Evolutionary conservation across 208 protist genomes (phyloP).

Genomic region (Trypanosoma melophagium): DNA sequence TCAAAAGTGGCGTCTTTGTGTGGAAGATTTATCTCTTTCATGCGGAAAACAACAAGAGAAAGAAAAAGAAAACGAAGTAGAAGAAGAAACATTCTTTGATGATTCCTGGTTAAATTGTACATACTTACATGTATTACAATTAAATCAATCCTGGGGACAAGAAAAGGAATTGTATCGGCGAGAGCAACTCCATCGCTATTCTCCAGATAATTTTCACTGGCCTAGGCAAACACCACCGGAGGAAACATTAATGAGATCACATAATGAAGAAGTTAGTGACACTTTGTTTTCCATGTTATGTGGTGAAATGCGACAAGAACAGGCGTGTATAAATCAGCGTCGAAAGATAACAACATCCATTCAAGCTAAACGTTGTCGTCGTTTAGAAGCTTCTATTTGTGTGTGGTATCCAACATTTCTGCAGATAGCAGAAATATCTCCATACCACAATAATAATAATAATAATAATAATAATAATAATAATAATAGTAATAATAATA

Average conservation of each 20-base stretch:
- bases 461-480: neutral
- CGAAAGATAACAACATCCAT: slow-evolving; percentile 15
- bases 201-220: slow-evolving; percentile 22
- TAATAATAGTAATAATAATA: neutral
- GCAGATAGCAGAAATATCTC: neutral
- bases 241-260: neutral
- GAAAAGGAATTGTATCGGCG: neutral
- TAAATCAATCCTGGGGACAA: neutral
- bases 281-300: slow-evolving; percentile 16
- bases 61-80: neutral
- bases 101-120: slow-evolving; percentile 26
- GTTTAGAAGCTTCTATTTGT: slow-evolving; percentile 17
- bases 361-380: slow-evolving; percentile 16
- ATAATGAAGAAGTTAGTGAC: neutral
- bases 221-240: neutral
- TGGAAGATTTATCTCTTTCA: slow-evolving; percentile 25
- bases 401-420: slow-evolving; percentile 21
- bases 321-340: neutral
- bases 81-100: slow-evolving; percentile 1
- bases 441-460: neutral
- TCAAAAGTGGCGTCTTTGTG: slow-evolving; percentile 30
- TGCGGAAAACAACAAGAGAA: neutral
- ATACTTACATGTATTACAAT: neutral
- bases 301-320: neutral
- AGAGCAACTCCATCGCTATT: slow-evolving; percentile 7